A percentile compares a stretch with the other conserved stretches of the same genome.
Conservation (phyloP, 371 early-diverging fungal species). For the Mortierella sp. region DNA sequence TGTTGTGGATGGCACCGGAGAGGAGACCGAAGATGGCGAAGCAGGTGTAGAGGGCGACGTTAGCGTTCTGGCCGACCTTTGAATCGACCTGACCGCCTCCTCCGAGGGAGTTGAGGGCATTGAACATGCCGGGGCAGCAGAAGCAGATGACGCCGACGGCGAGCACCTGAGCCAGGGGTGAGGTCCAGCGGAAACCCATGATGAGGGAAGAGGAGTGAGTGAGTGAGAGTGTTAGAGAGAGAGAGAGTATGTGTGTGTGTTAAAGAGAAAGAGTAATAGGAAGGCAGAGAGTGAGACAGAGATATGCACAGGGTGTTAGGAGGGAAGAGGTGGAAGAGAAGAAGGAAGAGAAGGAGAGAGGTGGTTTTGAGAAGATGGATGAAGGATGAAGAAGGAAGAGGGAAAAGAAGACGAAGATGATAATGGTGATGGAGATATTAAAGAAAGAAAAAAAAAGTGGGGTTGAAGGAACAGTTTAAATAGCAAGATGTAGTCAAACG, state of each 20-base stretch:
- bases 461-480: background rate
- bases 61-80: constrained; percentile 78
- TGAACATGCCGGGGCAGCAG: constrained; percentile 88
- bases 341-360: background rate
- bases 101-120: constrained; percentile 83
- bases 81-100: constrained; percentile 80
- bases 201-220: background rate
- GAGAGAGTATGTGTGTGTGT: background rate
- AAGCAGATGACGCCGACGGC: constrained; percentile 83
- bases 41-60: constrained; percentile 80
- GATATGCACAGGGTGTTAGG: background rate
- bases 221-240: too few species aligned
- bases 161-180: constrained; percentile 76
- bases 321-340: background rate
- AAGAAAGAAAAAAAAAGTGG: background rate
- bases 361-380: background rate
- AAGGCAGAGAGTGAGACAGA: background rate
- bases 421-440: background rate
- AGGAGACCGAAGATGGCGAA: constrained; percentile 80
- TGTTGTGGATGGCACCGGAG: constrained; percentile 74
- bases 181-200: constrained; percentile 68
- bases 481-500: background rate
- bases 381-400: too few species aligned
- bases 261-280: background rate
- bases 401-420: too few species aligned